These are phyloP conservation scores for Lentinula novae-zelandiae DNA, from an alignment of 1,284 basidiomycete species.

Conservation along the genomic window DNA sequence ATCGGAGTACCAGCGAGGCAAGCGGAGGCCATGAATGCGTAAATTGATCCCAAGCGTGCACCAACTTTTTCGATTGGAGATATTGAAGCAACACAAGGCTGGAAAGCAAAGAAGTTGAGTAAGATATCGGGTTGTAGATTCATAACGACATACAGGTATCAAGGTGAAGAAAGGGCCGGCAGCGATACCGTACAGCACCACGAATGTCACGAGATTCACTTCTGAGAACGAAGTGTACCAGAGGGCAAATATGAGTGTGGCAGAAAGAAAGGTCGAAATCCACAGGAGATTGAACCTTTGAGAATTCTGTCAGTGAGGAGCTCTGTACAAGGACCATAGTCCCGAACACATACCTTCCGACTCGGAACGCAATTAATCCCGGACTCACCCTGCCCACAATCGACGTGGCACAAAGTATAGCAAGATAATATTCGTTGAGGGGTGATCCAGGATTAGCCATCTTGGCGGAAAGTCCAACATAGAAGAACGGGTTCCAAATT, in stretches of 20 bases:
- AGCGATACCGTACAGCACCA: conserved; percentile 22
- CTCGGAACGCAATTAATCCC: conserved; percentile 20
- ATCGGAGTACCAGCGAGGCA: conserved; percentile 23
- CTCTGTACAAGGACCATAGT: not conserved
- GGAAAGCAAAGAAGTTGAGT: conserved; percentile 2
- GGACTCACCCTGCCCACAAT: conserved; percentile 22
- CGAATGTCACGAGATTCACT: conserved; percentile 21
- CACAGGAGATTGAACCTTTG: conserved; percentile 22
- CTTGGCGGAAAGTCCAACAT: conserved; percentile 21
- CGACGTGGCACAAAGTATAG: conserved; percentile 23
- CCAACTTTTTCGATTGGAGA: conserved; percentile 25
- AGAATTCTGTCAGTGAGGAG: not conserved
- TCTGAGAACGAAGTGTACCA: conserved; percentile 23
- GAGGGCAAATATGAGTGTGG: conserved; percentile 21
- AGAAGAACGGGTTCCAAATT: conserved; percentile 25
- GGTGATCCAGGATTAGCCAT: conserved; percentile 17
- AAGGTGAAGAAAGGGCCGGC: conserved; percentile 25
- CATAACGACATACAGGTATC: conserved; percentile 16
- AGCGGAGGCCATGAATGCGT: conserved; percentile 19
- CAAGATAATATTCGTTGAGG: conserved; percentile 22
- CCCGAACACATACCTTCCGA: conserved; percentile 18
- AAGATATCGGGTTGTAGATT: no score
- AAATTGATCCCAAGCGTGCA: conserved; percentile 18
- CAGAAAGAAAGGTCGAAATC: conserved; percentile 17
- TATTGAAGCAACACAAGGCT: conserved; percentile 23